These are phyloP conservation scores for Ustilago lituana DNA, from an alignment of 1,284 basidiomycete species.

Conservation along the genomic window DNA sequence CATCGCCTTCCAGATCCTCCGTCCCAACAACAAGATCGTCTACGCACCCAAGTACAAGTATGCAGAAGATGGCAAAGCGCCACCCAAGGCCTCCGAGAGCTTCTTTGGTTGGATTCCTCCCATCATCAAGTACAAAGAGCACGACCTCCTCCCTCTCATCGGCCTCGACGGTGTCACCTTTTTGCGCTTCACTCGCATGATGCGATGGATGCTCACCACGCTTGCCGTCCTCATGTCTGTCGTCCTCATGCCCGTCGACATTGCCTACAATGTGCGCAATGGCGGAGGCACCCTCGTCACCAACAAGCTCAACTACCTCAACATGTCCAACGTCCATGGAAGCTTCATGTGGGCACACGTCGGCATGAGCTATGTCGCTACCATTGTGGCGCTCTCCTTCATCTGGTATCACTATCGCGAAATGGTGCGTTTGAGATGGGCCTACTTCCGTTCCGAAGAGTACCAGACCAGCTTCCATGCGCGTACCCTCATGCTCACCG, in stretches of 20 bases:
- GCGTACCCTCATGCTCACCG: conserved; percentile 73
- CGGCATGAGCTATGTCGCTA: conserved; percentile 62
- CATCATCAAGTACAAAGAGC: conserved; percentile 82
- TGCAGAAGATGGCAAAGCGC: conserved; percentile 80
- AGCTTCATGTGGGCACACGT: conserved; percentile 64
- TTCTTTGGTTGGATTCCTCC: conserved; percentile 80
- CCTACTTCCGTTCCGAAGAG: conserved; percentile 61
- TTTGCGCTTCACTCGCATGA: conserved; percentile 88
- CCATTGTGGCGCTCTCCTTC: conserved; percentile 55
- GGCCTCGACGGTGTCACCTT: conserved; percentile 90
- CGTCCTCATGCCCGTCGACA: conserved; percentile 82
- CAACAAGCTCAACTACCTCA: conserved; percentile 53
- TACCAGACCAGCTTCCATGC: conserved; percentile 70
- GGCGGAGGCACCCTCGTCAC: conserved; percentile 26
- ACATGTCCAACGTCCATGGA: conserved; percentile 61
- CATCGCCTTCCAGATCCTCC: conserved; percentile 55
- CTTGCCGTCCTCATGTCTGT: conserved; percentile 73
- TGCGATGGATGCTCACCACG: conserved; percentile 70
- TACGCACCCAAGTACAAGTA: conserved; percentile 88
- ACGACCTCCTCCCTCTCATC: conserved; percentile 86
- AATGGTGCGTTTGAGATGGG: conserved; percentile 60
- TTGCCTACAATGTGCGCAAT: conserved; percentile 54
- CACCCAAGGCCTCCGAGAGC: conserved; percentile 76
- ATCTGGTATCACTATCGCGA: conserved; percentile 60
- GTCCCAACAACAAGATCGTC: conserved; percentile 72